Percentiles rank a stretch among this genome's conserved stretches.
phyloP scores from a whole-genome alignment of 805 yeast species.

The Pichia eremophila region DNA sequence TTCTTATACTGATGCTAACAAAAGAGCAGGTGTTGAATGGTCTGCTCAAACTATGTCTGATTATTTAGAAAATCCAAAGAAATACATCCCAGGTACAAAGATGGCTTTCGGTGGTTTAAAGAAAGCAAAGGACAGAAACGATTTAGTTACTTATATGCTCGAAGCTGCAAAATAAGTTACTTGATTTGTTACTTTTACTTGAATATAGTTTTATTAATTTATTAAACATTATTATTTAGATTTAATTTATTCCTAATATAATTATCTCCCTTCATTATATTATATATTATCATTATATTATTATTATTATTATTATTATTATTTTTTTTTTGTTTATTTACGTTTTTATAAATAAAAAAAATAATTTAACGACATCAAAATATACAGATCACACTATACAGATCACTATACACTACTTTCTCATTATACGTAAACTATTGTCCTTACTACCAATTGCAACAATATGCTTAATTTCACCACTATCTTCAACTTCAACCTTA shows the following conservation, averaged over 20 bases:
- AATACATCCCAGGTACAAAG: slow-evolving; percentile 99
- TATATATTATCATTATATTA: neutral
- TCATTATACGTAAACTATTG: slow-evolving; percentile 40
- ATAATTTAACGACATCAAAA: neutral
- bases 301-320: neutral
- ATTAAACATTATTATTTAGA: neutral
- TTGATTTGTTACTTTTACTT: neutral
- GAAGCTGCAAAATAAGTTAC: slow-evolving; percentile 38
- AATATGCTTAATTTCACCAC: slow-evolving; percentile 16
- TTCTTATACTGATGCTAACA: slow-evolving; percentile 97
- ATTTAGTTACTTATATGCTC: slow-evolving; percentile 77
- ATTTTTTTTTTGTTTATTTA: neutral
- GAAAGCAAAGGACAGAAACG: slow-evolving; percentile 98
- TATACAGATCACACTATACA: neutral
- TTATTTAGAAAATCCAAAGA: slow-evolving; percentile 99
- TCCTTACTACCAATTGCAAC: slow-evolving; percentile 63
- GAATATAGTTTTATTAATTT: neutral
- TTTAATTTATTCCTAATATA: neutral
- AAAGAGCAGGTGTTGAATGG: slow-evolving; percentile 91
- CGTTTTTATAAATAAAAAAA: neutral
- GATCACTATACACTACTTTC: neutral
- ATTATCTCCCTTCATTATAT: no score
- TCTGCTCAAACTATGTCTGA: slow-evolving; percentile 78
- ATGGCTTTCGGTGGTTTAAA: slow-evolving; percentile 99
- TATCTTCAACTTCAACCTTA: slow-evolving; percentile 9